Base-by-base conservation (phyloP, 108 stramenopile genomes). In the Pseudonitzschia delicatissima region DNA sequence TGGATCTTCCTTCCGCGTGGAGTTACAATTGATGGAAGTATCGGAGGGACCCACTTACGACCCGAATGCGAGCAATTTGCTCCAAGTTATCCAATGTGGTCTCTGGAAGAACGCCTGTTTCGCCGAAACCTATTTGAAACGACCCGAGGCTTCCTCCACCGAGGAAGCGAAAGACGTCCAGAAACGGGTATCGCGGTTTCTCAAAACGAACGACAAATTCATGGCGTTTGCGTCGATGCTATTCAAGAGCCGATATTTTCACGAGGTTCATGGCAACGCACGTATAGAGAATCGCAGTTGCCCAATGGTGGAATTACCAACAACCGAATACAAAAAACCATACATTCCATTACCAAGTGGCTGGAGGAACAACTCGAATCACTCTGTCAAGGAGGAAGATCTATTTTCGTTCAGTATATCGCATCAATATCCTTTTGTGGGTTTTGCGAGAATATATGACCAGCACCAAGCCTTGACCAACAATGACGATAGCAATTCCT, bases 391-490 rank as follows among this genome's bases (percentile, higher is more conserved):
- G 40, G 83, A 83, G 45, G 68, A 80, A 26, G 45, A 62, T 1
- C 12, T 51, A 1, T 69, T 40, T 27, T 63, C 76, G 26, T 45
- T 90, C 29, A 93, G 80, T 61, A 57, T 93, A 15, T 88, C 88
- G 6, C 92, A 93, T 66, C 92, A 93, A 61, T 83, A 71, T 57
- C 92, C 92, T 4, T 86, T 84, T 71, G 78, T 87, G 6, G 83
- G 87, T 11, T 71, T 87, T 23, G 80, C 81, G 20, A 73, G 69
- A 34, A 37, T 72, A 8, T 40, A 36, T n/a, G 35, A 52, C n/a
- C 8, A 71, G 48, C 60, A 65, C 40, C 27, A 49, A 37, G 12
- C 21, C 48, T 21, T 18, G 48, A 49, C 21, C n/a, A 49, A 49
- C 21, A 17, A 49, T 18, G 48, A 49, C 48, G 17, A 48, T 5